Conservation (phyloP, 2,329 filamentous ascomycete species). For the Nemania sp. region DNA sequence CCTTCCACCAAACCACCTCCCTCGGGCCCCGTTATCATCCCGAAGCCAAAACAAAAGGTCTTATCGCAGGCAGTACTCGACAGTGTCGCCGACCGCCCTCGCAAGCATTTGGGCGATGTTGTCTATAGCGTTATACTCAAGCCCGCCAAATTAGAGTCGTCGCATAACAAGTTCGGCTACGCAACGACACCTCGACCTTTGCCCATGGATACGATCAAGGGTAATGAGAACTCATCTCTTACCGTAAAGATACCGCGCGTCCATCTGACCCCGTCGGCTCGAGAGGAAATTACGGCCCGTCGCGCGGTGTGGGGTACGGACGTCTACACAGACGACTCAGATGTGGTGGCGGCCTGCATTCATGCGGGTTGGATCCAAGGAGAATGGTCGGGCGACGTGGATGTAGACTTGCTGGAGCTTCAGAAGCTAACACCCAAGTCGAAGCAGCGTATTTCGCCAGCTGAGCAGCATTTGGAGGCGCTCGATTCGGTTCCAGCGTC, state of each 20-base stretch:
- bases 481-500: slow-evolving; percentile 58
- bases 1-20: slow-evolving; percentile 37
- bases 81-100: slow-evolving; percentile 69
- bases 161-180: slow-evolving; percentile 48
- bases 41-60: slow-evolving; percentile 68
- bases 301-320: slow-evolving; percentile 90
- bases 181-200: slow-evolving; percentile 69
- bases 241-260: slow-evolving; percentile 84
- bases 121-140: slow-evolving; percentile 74
- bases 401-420: slow-evolving; percentile 67
- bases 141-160: slow-evolving; percentile 51
- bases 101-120: slow-evolving; percentile 81
- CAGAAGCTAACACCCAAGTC: slow-evolving; percentile 45
- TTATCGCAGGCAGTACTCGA: slow-evolving; percentile 72
- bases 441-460: slow-evolving; percentile 36
- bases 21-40: slow-evolving; percentile 47
- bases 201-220: slow-evolving; percentile 71
- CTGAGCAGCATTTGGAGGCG: slow-evolving; percentile 44
- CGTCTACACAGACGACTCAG: slow-evolving; percentile 94
- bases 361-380: slow-evolving; percentile 92
- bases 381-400: slow-evolving; percentile 80
- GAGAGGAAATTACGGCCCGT: slow-evolving; percentile 82
- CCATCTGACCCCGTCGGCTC: slow-evolving; percentile 68
- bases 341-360: slow-evolving; percentile 88
- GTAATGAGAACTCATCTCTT: slow-evolving; percentile 85